phyloP scores from a whole-genome alignment of 352 stramenopile genomes.

The Sclerospora graminicola region DNA sequence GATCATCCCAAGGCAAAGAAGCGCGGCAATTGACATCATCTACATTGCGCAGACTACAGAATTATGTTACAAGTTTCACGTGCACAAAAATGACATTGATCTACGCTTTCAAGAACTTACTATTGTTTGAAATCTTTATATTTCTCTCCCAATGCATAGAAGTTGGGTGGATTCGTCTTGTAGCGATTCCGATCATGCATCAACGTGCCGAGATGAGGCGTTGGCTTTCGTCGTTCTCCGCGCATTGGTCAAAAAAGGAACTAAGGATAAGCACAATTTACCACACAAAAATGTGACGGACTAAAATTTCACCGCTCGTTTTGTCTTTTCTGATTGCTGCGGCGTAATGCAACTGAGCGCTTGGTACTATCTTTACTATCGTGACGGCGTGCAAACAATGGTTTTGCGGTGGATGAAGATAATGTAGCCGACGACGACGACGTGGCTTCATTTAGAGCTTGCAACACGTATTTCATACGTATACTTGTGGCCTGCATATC shows the following conservation, averaged over 20 bases:
- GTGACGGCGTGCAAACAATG: slow-evolving; percentile 12
- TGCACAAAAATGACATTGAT: not conserved
- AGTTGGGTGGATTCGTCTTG: slow-evolving; percentile 51
- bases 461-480: slow-evolving; percentile 28
- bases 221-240: slow-evolving; percentile 38
- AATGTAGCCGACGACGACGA: slow-evolving; percentile 1
- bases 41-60: slow-evolving; percentile 47
- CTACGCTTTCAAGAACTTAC: slow-evolving; percentile 21
- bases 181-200: slow-evolving; percentile 75
- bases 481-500: slow-evolving; percentile 35
- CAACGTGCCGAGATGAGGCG: slow-evolving; percentile 46
- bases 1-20: slow-evolving; percentile 65
- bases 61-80: too few relatives aligned
- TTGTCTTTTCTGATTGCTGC: too few relatives aligned
- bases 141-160: slow-evolving; percentile 51
- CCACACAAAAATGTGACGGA: slow-evolving; percentile 3
- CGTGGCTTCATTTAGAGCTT: slow-evolving; percentile 11
- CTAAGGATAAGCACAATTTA: too few relatives aligned
- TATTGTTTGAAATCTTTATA: slow-evolving; percentile 57
- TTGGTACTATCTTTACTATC: slow-evolving; percentile 9
- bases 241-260: too few relatives aligned
- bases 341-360: slow-evolving; percentile 1
- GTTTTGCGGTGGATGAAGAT: slow-evolving; percentile 6
- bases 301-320: too few relatives aligned
- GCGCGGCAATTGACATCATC: slow-evolving; percentile 43